Conservation (phyloP, 2,329 filamentous ascomycete species). For the Shiraia bambusicola region DNA sequence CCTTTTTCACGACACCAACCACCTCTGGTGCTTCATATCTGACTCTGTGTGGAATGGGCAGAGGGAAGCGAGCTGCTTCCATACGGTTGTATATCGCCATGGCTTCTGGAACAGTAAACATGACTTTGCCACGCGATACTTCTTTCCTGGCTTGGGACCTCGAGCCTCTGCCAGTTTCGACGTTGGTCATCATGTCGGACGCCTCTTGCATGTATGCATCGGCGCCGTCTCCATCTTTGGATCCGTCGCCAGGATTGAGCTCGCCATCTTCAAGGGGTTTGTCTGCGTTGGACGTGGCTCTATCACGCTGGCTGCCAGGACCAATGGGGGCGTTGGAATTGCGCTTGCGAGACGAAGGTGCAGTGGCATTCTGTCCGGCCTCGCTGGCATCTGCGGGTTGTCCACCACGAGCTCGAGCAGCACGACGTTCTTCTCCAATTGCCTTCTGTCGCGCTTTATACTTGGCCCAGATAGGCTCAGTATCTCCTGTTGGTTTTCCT, state of each 20-base stretch:
- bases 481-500: slow-evolving; percentile 8
- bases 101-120: slow-evolving; percentile 17
- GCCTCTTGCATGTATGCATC: slow-evolving; percentile 13
- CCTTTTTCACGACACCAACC: slow-evolving; percentile 1
- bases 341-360: slow-evolving; percentile 14
- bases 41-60: slow-evolving; percentile 7
- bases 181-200: slow-evolving; percentile 27
- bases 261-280: slow-evolving; percentile 17
- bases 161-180: slow-evolving; percentile 13
- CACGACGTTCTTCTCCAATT: slow-evolving; percentile 19
- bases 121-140: too few relatives aligned
- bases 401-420: slow-evolving; percentile 9
- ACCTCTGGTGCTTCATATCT: slow-evolving; percentile 14
- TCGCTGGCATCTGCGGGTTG: slow-evolving; percentile 6
- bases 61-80: slow-evolving; percentile 16
- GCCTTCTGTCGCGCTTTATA: slow-evolving; percentile 24
- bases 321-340: slow-evolving; percentile 19
- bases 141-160: slow-evolving; percentile 2
- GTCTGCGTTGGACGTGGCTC: slow-evolving; percentile 12
- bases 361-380: slow-evolving; percentile 14
- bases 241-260: slow-evolving; percentile 2
- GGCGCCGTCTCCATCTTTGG: slow-evolving; percentile 9
- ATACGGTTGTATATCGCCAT: slow-evolving; percentile 24
- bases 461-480: slow-evolving; percentile 13
- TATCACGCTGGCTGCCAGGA: slow-evolving; percentile 13